Conservation (phyloP, 2,329 filamentous ascomycete species). For the Fusarium subtropicale region DNA sequence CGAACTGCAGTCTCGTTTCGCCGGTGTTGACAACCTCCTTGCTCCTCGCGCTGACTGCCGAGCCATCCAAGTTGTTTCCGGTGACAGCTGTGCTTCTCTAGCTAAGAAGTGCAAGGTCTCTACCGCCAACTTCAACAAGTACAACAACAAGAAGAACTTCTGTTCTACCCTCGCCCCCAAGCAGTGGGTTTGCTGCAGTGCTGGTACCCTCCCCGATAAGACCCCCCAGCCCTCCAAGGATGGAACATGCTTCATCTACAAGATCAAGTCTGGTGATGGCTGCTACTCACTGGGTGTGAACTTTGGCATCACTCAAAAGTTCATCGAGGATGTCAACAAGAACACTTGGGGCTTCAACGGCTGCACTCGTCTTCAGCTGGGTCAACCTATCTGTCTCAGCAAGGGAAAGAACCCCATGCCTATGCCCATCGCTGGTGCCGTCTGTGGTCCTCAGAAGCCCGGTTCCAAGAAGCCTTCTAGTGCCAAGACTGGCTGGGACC, state of each 20-base stretch:
- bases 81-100: constrained; percentile 54
- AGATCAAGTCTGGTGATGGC: constrained; percentile 48
- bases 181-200: constrained; percentile 54
- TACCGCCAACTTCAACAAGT: constrained; percentile 52
- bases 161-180: constrained; percentile 51
- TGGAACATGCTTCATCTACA: constrained; percentile 53
- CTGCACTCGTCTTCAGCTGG: constrained; percentile 47
- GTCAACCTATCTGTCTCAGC: constrained; percentile 52
- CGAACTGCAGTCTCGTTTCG: constrained; percentile 36
- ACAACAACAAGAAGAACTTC: constrained; percentile 51
- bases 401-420: constrained; percentile 52
- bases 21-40: constrained; percentile 23
- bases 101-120: constrained; percentile 56
- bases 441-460: constrained; percentile 52
- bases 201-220: constrained; percentile 51
- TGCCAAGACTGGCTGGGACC: constrained; percentile 45
- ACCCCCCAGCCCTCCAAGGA: constrained; percentile 51
- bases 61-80: constrained; percentile 49
- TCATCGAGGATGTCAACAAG: constrained; percentile 55
- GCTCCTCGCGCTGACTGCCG: constrained; percentile 40
- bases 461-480: constrained; percentile 44
- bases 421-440: constrained; percentile 44
- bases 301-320: constrained; percentile 51
- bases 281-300: constrained; percentile 50
- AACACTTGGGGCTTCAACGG: constrained; percentile 55